These are phyloP conservation scores for Malus hybrid DNA, from an alignment of 331 rosid genomes.

Conservation along the genomic window DNA sequence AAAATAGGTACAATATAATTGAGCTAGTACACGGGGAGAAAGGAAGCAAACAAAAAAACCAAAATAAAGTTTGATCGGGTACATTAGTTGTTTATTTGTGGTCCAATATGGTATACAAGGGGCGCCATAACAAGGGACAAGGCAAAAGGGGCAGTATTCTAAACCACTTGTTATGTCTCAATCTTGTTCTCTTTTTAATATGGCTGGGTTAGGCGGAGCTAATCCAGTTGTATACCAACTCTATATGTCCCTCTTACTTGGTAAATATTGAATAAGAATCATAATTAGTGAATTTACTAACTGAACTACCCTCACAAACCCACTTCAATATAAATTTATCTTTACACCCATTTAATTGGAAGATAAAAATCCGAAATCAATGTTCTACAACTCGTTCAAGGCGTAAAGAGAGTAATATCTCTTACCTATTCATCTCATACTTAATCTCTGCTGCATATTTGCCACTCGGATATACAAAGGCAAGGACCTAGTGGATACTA, in stretches of 20 bases:
- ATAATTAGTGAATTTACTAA: too few species aligned
- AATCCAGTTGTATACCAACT: neutral
- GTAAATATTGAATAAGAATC: neutral
- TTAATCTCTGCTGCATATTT: too few species aligned
- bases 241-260: neutral
- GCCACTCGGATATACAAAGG: too few species aligned
- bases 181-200: neutral
- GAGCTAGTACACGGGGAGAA: neutral
- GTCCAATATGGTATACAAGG: constrained; percentile 3
- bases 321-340: too few species aligned
- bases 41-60: neutral
- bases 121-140: neutral
- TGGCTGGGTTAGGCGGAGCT: neutral
- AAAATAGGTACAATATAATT: neutral
- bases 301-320: too few species aligned
- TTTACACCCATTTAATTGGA: too few species aligned
- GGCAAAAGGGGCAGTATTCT: neutral
- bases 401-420: too few species aligned
- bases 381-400: too few species aligned
- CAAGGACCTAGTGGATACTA: too few species aligned
- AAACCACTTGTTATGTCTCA: neutral
- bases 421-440: too few species aligned
- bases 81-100: neutral
- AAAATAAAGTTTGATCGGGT: neutral
- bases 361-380: too few species aligned